Conservation (phyloP, 2,329 filamentous ascomycete genomes). For the Leptodontidium sp. region DNA sequence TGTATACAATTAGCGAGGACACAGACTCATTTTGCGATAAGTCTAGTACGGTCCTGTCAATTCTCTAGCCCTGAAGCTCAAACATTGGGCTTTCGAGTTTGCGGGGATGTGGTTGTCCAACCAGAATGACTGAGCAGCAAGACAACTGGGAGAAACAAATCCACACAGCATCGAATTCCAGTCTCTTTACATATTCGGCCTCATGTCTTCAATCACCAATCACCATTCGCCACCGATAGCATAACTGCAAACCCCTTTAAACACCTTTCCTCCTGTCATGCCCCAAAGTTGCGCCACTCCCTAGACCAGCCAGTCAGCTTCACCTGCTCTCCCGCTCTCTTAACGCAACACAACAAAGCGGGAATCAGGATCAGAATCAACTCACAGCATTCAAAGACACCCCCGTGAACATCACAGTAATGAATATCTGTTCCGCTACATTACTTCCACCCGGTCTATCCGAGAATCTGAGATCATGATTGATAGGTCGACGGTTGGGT, state of each 20-base stretch:
- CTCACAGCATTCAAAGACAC: background rate
- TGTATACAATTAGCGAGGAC: too few species aligned
- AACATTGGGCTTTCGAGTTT: too few species aligned
- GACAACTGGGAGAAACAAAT: background rate
- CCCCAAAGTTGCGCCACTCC: background rate
- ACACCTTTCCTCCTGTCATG: background rate
- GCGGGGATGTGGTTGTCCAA: too few species aligned
- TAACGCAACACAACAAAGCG: background rate
- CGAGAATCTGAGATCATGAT: background rate
- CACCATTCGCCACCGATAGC: background rate
- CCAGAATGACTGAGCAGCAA: too few species aligned
- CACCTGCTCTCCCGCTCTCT: background rate
- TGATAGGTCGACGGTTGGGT: background rate
- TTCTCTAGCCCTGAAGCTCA: too few species aligned
- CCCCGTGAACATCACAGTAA: background rate
- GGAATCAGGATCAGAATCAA: background rate
- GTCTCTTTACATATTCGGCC: background rate
- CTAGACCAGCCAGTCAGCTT: background rate
- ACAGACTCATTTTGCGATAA: too few species aligned
- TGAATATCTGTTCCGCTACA: background rate
- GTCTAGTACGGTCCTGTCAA: too few species aligned
- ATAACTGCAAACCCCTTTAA: background rate
- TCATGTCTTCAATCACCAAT: background rate
- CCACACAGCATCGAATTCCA: background rate
- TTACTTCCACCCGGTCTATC: background rate